Conservation (phyloP, 352 stramenopile genomes). For the Phytophthora colocasiae region DNA sequence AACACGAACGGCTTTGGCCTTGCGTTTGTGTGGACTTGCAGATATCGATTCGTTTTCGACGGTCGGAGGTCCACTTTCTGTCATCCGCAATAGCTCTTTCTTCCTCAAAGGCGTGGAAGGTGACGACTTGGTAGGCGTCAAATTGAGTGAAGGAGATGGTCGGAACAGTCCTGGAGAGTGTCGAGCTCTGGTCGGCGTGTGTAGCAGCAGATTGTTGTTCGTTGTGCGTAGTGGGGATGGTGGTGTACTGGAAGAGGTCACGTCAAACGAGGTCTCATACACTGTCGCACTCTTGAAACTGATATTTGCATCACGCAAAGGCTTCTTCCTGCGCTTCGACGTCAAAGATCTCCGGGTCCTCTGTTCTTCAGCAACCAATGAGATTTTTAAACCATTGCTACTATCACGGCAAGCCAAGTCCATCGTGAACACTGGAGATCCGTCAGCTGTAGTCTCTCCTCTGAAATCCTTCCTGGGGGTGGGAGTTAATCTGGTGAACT, state of each 20-base stretch:
- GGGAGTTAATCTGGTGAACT: slow-evolving; percentile 16
- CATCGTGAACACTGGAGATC: slow-evolving; percentile 21
- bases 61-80: slow-evolving; percentile 3
- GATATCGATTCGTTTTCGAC: slow-evolving; percentile 12
- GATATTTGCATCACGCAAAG: background rate
- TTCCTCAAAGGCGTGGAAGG: slow-evolving; percentile 22
- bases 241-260: background rate
- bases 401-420: slow-evolving; percentile 34
- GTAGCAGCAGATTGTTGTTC: slow-evolving; percentile 13
- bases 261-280: slow-evolving; percentile 8
- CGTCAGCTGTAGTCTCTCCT: background rate
- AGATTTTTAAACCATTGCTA: slow-evolving; percentile 25
- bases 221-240: slow-evolving; percentile 17
- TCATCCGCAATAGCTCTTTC: slow-evolving; percentile 18
- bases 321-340: slow-evolving; percentile 30
- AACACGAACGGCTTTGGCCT: slow-evolving; percentile 21
- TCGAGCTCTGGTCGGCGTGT: slow-evolving; percentile 29
- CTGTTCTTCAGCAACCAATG: background rate
- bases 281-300: background rate
- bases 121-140: slow-evolving; percentile 33
- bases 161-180: slow-evolving; percentile 16
- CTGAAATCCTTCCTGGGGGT: slow-evolving; percentile 4
- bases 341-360: background rate
- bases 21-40: slow-evolving; percentile 25
- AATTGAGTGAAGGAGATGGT: slow-evolving; percentile 23